Base-by-base conservation (phyloP, 1,284 basidiomycete genomes). In the Boletus smithii region DNA sequence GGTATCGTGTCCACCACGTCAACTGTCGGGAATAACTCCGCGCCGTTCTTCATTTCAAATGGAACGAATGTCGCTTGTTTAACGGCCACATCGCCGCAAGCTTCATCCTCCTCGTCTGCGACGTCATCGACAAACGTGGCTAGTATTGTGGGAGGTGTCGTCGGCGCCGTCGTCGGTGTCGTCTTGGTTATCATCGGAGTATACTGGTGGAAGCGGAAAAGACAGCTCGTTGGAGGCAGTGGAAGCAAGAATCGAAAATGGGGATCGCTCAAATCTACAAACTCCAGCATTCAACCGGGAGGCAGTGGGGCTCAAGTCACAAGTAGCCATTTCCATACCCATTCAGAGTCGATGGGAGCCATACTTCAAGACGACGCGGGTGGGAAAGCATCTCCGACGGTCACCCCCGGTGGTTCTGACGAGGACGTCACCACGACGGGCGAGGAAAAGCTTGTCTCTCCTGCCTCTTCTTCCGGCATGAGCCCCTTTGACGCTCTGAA, bases 11-110 rank as follows among this genome's bases (percentile, higher is more conserved):
- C 47, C 24, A 36, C 48, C 6, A 7, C 46, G 22, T 37, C 50
- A 2, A 24, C 7, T 2, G 17, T 61, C 26, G 17, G 16, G 26
- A 44, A 13, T 23, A n/a, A 17, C 17, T 73, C 75, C 5, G 1
- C 47, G 0, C 23, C 62, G 6, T 77, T 80, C 46, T 71, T 68
- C 46, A 67, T 80, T 37, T 43, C 58, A 17, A 62, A 67, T 23
- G 71, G 73, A 10, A 50, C 58, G 13, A 64, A 74, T 49, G 63
- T 63, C 16, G 63, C 70, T 14, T 79, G 76, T 48, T 51, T 76
- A 22, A 14, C 45, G 10, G 36, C 36, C n/a, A 45, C 38, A 26
- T 53, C 59, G 16, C 26, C 57, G 1, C 44, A 56, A 41, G 35
- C 63, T 13, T 45, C 59, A 39, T 49, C 20, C 20, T 20, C 29